A percentile compares a stretch with the other conserved stretches of the same genome.
phyloP scores from a whole-genome alignment of 495 filamentous ascomycete species.

The Penicillium nucicola region DNA sequence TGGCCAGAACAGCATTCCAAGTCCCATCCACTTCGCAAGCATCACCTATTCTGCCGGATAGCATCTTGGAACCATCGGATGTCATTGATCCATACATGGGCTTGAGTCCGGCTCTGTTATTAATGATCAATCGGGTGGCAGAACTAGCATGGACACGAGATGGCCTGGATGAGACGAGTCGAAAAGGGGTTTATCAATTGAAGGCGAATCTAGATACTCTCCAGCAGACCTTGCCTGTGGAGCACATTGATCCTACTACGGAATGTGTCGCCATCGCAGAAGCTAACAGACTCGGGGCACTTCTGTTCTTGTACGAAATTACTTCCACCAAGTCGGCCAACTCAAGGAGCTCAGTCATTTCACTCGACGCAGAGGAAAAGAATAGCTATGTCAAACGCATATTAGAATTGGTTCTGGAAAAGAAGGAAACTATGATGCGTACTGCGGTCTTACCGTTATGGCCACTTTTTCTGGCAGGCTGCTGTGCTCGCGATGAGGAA shows the following conservation, averaged over 20 bases:
- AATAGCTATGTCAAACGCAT: constrained; percentile 10
- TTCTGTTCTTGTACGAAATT: constrained; percentile 22
- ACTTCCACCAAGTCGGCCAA: constrained; percentile 7
- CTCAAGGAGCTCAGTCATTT: background rate
- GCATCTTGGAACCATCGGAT: constrained; percentile 10
- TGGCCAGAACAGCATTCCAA: constrained; percentile 20
- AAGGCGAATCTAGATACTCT: constrained; percentile 10
- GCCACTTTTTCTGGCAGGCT: constrained; percentile 25
- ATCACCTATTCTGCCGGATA: background rate
- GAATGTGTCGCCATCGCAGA: constrained; percentile 24
- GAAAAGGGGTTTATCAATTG: background rate
- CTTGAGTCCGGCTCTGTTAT: constrained; percentile 21
- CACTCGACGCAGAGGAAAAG: constrained; percentile 4
- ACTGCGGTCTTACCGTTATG: constrained; percentile 22
- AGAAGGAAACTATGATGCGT: constrained; percentile 19
- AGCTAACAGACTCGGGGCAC: constrained; percentile 21
- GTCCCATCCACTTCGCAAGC: constrained; percentile 4
- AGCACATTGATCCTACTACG: constrained; percentile 5
- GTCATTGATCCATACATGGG: constrained; percentile 26
- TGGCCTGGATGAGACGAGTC: background rate
- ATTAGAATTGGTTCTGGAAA: constrained; percentile 6
- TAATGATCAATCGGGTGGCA: constrained; percentile 19
- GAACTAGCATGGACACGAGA: constrained; percentile 17
- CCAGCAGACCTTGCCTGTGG: constrained; percentile 11
- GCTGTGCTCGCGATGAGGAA: constrained; percentile 19